Evolutionary conservation across 768 basidiomycete species (phyloP), one percentile per base, ranked within the genome.

Genomic region (Lactarius evosmus): DNA sequence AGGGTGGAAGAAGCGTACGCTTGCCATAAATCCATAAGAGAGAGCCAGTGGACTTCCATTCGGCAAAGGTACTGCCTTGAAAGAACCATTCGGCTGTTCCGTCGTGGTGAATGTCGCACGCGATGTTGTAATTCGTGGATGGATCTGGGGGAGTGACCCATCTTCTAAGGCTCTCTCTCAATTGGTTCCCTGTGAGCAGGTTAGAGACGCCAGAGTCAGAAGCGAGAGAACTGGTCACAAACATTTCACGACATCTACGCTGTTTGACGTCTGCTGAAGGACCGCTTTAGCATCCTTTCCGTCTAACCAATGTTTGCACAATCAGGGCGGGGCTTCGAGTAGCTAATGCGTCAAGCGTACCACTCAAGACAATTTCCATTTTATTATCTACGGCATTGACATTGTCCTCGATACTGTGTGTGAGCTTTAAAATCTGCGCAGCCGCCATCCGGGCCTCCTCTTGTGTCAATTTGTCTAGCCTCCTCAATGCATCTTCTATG

Each of bases 71-170:
- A 49, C 46, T 30, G 36, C 36, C 16, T 0, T 12, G 36, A 16
- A 33, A 19, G 27, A 46, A 50, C 58, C 58, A 58, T 22, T 17
- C 12, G 1, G 46, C 58, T 0, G 56, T 57, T 17, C 29, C 56
- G 1, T 30, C 40, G 4, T 57, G 40, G 5, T 44, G 49, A 27
- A 17, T 7, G 27, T 7, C 7, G 49, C 49, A 50, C 3, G 49
- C 49, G 27, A 50, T 50, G 29, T 57, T 32, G 58, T 50, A 33
- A 36, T 58, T 58, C 27, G 17, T 36, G 6, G 46, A 58, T 22
- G 46, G 33, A 36, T 58, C 46, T 2, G 58, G 58, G 1, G 58
- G 46, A 12, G 22, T 25, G 4, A 58, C 44, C 58, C 58, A 58
- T 4, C 0, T 50, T 11, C 4, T 9, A 2, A 58, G 32, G n/a